Evolutionary conservation across 140 eudicot species (phyloP).

Genomic region (Bidens hawaiensis): DNA sequence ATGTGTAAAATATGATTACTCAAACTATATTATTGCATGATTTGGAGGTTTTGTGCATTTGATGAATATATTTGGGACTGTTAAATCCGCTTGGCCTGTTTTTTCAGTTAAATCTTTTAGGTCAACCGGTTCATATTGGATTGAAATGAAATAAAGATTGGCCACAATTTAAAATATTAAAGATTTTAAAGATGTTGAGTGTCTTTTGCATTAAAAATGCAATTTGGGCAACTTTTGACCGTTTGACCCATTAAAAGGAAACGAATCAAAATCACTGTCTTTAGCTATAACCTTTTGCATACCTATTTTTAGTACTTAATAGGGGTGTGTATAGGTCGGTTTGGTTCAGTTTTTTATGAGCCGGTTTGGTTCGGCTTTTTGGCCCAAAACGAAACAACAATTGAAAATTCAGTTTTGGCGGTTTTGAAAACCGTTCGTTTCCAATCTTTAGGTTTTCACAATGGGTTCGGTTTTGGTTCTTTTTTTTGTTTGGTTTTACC

Average conservation of each 20-base stretch:
- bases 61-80: not conserved
- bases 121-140: not conserved
- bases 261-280: not conserved
- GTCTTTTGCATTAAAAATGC: not conserved
- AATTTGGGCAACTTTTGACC: not conserved
- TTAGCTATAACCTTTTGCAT: not conserved
- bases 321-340: too few species aligned
- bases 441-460: too few species aligned
- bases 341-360: too few species aligned
- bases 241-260: not conserved
- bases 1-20: not conserved
- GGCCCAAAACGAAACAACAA: too few species aligned
- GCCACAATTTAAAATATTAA: not conserved
- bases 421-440: too few species aligned
- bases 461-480: too few species aligned
- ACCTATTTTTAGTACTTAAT: constrained; percentile 1
- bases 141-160: not conserved
- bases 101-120: not conserved
- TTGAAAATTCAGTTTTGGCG: too few species aligned
- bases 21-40: not conserved
- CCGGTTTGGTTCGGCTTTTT: too few species aligned
- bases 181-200: not conserved
- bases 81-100: not conserved
- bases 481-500: too few species aligned
- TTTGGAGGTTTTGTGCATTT: not conserved